Base-by-base conservation (phyloP, 768 basidiomycete genomes). In the Suillus paluster region DNA sequence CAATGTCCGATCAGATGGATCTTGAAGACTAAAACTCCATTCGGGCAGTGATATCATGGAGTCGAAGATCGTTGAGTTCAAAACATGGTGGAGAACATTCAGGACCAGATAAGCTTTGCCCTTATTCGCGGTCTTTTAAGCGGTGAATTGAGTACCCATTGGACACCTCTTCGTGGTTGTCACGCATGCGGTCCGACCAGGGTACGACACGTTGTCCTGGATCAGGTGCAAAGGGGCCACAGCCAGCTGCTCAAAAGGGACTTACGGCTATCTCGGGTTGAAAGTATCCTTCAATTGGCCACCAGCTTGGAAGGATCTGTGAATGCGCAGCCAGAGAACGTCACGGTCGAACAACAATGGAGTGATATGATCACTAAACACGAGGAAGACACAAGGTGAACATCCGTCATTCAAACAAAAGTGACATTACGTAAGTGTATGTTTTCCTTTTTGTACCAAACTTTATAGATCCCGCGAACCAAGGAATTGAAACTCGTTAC, bases 41-140 rank as follows among this genome's bases (percentile, higher is more conserved):
- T 50, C 30, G 2, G 10, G 5, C 25, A 19, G 19, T 49, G 48
- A 30, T 30, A 30, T 30, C 30, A 25, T 19, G 25, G 48, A 27
- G 46, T 49, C 17, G 17, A 41, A 15, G 39, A 41, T 41, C 15
- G 17, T 41, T 17, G 39, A 27, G n/a, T n/a, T n/a, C n/a, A n/a
- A n/a, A 46, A 46, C 45, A n/a, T 46, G 15, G 46, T 25, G 46
- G 23, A 48, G 8, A 27, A 19, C 25, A 15, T 49, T 17, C 48
- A 10, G 17, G 15, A 27, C 48, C 30, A 50, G 30, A 50, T 30
- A 50, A 50, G 30, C 19, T 12, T 50, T 19, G 1, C 30, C 30
- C 49, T 50, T 33, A 33, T 50, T 50, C 49, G 49, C 49, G 30
- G 49, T 19, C 27, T 50, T 50, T 50, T 4, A 30, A 33, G 49